Evolutionary conservation across 345 rosid genomes (phyloP).

Genomic region (Rhodomyrtus tomentosa): DNA sequence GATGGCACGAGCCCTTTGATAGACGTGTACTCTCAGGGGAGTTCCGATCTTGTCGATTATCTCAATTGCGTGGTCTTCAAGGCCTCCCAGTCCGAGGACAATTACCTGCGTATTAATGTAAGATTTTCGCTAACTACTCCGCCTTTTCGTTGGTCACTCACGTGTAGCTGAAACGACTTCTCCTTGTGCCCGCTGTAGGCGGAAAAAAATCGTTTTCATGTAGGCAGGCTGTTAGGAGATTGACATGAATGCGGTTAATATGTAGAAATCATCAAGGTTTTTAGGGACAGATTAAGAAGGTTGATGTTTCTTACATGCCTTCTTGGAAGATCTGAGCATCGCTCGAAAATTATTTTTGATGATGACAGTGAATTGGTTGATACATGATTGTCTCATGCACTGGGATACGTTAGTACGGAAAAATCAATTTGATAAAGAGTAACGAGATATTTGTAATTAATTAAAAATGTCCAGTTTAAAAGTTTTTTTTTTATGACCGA

Average conservation of each 20-base stretch:
- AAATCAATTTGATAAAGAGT: background rate
- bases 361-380: background rate
- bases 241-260: background rate
- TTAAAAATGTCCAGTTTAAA: background rate
- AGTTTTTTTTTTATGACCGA: no score
- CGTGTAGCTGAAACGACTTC: background rate
- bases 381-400: background rate
- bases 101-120: slow-evolving; percentile 64
- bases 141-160: background rate
- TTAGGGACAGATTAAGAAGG: background rate
- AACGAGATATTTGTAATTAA: background rate
- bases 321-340: background rate
- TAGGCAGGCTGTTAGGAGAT: background rate
- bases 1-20: slow-evolving; percentile 41
- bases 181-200: background rate
- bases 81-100: slow-evolving; percentile 42
- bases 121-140: background rate
- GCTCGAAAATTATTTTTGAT: background rate
- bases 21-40: slow-evolving; percentile 33
- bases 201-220: background rate
- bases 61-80: slow-evolving; percentile 38
- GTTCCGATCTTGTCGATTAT: slow-evolving; percentile 51
- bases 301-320: no score
- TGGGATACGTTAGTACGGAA: background rate
- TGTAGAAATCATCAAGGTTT: background rate